Conservation (phyloP, 2,329 filamentous ascomycete species). For the Exophiala viscosa region DNA sequence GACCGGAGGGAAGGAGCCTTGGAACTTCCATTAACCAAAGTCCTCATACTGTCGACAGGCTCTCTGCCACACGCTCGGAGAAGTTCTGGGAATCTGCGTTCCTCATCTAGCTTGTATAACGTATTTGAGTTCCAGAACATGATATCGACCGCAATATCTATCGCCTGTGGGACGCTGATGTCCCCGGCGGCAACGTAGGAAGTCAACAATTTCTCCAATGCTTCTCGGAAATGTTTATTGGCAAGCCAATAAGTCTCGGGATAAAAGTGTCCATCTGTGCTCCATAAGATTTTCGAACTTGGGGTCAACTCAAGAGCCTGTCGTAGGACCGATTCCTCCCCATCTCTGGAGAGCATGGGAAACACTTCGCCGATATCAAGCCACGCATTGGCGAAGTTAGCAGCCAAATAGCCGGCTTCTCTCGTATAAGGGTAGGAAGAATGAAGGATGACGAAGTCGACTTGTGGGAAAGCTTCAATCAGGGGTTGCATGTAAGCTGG, state of each 20-base stretch:
- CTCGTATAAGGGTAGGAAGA: conserved; percentile 76
- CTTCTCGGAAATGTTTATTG: conserved; percentile 67
- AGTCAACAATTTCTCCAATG: conserved; percentile 62
- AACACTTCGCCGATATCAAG: conserved; percentile 82
- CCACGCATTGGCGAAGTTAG: conserved; percentile 74
- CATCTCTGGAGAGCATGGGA: conserved; percentile 70
- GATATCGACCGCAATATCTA: conserved; percentile 61
- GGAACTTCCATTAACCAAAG: conserved; percentile 26
- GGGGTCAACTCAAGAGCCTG: conserved; percentile 74
- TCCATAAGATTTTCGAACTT: conserved; percentile 72
- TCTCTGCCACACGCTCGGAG: conserved; percentile 25
- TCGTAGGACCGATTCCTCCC: conserved; percentile 66
- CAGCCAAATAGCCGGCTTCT: conserved; percentile 74
- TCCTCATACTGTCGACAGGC: conserved; percentile 23
- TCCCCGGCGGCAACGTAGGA: conserved; percentile 65
- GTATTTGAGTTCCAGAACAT: conserved; percentile 73
- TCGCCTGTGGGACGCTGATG: conserved; percentile 59
- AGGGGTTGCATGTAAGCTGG: conserved; percentile 72
- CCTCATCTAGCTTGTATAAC: conserved; percentile 62
- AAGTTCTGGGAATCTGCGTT: conserved; percentile 29
- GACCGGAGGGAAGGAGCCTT: conserved; percentile 21
- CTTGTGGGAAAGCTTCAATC: conserved; percentile 63
- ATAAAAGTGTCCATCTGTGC: conserved; percentile 74
- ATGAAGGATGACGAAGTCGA: conserved; percentile 75
- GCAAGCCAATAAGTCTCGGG: conserved; percentile 75